Percentiles rank a stretch among this genome's conserved stretches.
phyloP scores from a whole-genome alignment of 805 yeast species.

The Candida taoyuanica region DNA sequence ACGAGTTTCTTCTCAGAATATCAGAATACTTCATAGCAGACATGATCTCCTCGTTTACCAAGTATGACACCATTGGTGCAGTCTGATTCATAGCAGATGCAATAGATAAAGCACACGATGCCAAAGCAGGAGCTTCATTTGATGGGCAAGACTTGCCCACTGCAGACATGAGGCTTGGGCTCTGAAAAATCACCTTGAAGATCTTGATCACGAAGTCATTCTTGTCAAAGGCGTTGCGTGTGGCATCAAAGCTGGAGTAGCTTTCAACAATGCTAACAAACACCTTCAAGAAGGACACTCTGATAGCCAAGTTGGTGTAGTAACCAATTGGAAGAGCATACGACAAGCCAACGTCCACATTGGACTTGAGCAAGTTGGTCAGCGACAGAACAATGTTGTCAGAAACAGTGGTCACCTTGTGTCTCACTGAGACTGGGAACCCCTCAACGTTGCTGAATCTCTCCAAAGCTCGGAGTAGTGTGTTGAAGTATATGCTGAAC shows the following conservation, averaged over 20 bases:
- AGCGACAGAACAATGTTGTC: slow-evolving; percentile 63
- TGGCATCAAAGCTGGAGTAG: slow-evolving; percentile 20
- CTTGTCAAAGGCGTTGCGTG: slow-evolving; percentile 23
- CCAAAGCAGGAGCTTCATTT: slow-evolving; percentile 64
- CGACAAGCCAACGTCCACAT: slow-evolving; percentile 71
- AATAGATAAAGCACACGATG: slow-evolving; percentile 56
- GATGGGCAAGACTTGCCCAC: slow-evolving; percentile 61
- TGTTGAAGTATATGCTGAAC: slow-evolving; percentile 67
- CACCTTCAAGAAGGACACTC: slow-evolving; percentile 72
- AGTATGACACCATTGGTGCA: slow-evolving; percentile 45
- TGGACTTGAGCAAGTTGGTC: slow-evolving; percentile 65
- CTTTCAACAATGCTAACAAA: slow-evolving; percentile 59
- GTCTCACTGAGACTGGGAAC: slow-evolving; percentile 37
- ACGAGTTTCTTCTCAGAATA: slow-evolving; percentile 74
- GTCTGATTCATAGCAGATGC: slow-evolving; percentile 42
- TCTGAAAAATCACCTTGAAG: slow-evolving; percentile 29
- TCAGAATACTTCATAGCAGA: slow-evolving; percentile 61
- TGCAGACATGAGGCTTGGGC: slow-evolving; percentile 44
- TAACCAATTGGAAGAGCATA: slow-evolving; percentile 77
- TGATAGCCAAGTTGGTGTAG: slow-evolving; percentile 57
- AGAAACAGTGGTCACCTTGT: slow-evolving; percentile 51
- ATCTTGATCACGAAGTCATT: slow-evolving; percentile 27
- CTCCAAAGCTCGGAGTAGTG: slow-evolving; percentile 43
- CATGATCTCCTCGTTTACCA: slow-evolving; percentile 59
- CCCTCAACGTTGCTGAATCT: slow-evolving; percentile 32